These are phyloP conservation scores for Phytophthora cryptogea DNA, from an alignment of 352 stramenopile genomes.

Conservation along the genomic window DNA sequence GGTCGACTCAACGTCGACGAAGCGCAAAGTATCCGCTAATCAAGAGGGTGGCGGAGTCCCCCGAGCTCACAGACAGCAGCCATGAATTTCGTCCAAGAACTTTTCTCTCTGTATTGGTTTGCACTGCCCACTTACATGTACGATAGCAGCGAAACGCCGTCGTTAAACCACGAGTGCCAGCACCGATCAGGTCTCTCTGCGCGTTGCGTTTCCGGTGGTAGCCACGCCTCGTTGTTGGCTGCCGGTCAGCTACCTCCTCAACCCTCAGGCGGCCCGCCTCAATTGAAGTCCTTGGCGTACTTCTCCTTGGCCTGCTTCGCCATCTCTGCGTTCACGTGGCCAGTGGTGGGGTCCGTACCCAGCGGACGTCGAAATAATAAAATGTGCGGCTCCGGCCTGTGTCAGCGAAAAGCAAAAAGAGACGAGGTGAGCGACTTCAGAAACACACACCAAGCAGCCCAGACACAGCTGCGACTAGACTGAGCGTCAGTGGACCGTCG, in stretches of 20 bases:
- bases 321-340: conserved; percentile 92
- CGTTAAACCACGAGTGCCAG: conserved; percentile 14
- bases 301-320: conserved; percentile 96
- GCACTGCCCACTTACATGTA: background rate
- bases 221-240: conserved; percentile 8
- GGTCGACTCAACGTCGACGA: conserved; percentile 4
- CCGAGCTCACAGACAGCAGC: background rate
- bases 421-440: conserved; percentile 7
- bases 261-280: conserved; percentile 4
- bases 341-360: conserved; percentile 96
- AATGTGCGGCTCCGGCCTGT: conserved; percentile 98
- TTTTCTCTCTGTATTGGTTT: conserved; percentile 6
- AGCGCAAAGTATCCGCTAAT: background rate
- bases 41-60: background rate
- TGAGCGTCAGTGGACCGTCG: background rate
- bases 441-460: conserved; percentile 7
- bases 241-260: background rate
- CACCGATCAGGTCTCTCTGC: background rate
- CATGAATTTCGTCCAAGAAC: background rate
- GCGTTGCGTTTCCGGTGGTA: conserved; percentile 23
- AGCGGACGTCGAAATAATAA: conserved; percentile 98
- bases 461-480: too few species aligned
- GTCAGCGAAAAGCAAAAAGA: conserved; percentile 14
- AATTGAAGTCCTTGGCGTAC: conserved; percentile 91
- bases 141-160: background rate